Evolutionary conservation across 352 stramenopile genomes (phyloP), one percentile per base, ranked within the genome.

Genomic region (Pelagophyceae sp.): DNA sequence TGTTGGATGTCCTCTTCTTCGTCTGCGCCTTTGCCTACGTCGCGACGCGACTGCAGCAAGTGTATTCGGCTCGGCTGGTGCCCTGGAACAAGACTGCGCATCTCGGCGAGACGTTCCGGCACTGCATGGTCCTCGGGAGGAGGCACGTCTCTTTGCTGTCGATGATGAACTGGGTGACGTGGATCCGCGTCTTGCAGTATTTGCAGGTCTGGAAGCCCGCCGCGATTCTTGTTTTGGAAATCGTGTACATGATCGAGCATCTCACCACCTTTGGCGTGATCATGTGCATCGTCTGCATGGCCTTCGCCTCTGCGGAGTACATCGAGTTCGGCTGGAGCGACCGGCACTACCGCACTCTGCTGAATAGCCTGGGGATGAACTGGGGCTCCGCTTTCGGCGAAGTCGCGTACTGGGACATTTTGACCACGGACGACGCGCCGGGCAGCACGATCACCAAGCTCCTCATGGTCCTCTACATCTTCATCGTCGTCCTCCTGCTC

Each of bases 161-260:
- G 1, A 5, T 29, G 6, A 3, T 45, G 31, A 45, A 15, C 31
- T 72, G 29, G 31, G 63, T 72, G 6, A 29, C 6, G 11, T 72
- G 63, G 63, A 1, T 45, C 11, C 63, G 63, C 29, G 6, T 72
- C 31, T 25, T 72, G 1, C 5, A 72, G 63, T 45, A 50, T 27
- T 35, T 72, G 6, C 29, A 32, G 63, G 35, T 72, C 6, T 72
- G 63, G 63, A 38, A 45, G 63, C 63, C 29, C 63, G 63, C 63
- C 5, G 63, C 63, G 63, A 72, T 72, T 32, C 63, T 72, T 15
- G 35, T 72, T 5, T 45, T 72, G 63, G 63, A 72, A 1, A 72
- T 72, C 63, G 40, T 27, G 6, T 38, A 25, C 19, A 72, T 72
- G 63, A 29, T 45, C 29, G 11, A 29, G 19, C 19, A 38, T 15